Evolutionary conservation across 2,329 filamentous ascomycete species (phyloP), one percentile per base, ranked within the genome.

Genomic region (Penicillium verrucosum): DNA sequence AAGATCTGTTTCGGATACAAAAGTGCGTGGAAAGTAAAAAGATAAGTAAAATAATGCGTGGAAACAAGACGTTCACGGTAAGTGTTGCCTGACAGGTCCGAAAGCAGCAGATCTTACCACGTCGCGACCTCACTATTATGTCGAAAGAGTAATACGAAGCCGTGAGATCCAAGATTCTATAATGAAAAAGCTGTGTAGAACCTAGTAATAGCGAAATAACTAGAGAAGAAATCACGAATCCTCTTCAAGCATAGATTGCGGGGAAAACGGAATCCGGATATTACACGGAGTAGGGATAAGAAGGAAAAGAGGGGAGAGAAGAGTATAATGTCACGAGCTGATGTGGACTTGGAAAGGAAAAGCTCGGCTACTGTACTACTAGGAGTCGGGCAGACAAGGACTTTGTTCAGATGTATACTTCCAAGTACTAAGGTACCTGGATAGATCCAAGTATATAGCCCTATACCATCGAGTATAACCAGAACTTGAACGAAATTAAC

Each of bases 81-180:
- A 11, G 59, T 34, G 54, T 61, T 64, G 60, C 59, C 55, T 65
- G 63, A 63, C 44, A 45, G 58, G 57, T 58, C 63, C 58, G 62
- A 34, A 64, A 61, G 46, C 58, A 61, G 62, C 62, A 50, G 14
- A 29, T 23, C 50, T 47, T 46, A 47, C 40, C 48, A 40, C 29
- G 21, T 51, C 38, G 9, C 27, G 4, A 43, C n/a, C 32, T 42
- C 37, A 42, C 47, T 41, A 42, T 42, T 25, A 11, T 44, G 14
- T 18, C n/a, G 21, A 34, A 34, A 36, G 14, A 43, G 16, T 21
- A 34, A 27, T 51, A 27, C 16, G 5, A 27, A 48, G n/a, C 16
- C n/a, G 36, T 16, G n/a, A 23, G 6, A 43, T 37, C 21, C 10
- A 12, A 4, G 4, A 14, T 11, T 50, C 36, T 41, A 49, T 16